These are phyloP conservation scores for Solanum pinnatisectum DNA, from an alignment of 257 asterid genomes.

Conservation along the genomic window DNA sequence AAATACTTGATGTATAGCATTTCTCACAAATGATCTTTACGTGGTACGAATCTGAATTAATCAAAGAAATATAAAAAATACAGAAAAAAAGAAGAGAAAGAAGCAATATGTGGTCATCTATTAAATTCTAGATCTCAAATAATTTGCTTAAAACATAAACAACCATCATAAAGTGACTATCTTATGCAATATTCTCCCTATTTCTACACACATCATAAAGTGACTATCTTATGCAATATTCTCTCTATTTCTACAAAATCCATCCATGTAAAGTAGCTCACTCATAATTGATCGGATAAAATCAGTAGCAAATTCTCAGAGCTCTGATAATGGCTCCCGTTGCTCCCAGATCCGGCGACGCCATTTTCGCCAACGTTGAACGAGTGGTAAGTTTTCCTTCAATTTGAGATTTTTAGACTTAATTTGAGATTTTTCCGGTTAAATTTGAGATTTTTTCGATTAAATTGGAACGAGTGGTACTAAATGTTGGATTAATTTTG, in stretches of 20 bases:
- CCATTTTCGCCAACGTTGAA: constrained; percentile 42
- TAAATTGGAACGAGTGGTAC: background rate
- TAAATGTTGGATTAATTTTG: background rate
- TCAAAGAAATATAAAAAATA: too few species aligned
- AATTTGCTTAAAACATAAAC: constrained; percentile 15
- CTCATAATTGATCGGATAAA: background rate
- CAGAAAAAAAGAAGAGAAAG: too few species aligned
- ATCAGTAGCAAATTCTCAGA: background rate
- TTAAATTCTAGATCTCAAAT: background rate
- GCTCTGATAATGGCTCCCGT: constrained; percentile 25
- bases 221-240: background rate
- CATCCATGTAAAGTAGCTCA: background rate
- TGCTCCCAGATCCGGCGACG: constrained; percentile 40
- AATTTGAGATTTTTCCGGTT: background rate
- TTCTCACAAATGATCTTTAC: too few species aligned
- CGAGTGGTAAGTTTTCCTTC: constrained; percentile 21
- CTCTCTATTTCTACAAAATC: background rate
- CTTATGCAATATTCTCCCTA: background rate
- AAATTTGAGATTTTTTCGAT: background rate
- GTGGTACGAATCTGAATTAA: background rate
- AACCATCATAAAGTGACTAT: background rate
- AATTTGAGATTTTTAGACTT: background rate
- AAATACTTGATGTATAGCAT: background rate
- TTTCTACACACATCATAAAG: background rate
- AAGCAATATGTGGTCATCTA: background rate